Base-by-base conservation (phyloP, 768 basidiomycete genomes). In the Lactarius vividus region DNA sequence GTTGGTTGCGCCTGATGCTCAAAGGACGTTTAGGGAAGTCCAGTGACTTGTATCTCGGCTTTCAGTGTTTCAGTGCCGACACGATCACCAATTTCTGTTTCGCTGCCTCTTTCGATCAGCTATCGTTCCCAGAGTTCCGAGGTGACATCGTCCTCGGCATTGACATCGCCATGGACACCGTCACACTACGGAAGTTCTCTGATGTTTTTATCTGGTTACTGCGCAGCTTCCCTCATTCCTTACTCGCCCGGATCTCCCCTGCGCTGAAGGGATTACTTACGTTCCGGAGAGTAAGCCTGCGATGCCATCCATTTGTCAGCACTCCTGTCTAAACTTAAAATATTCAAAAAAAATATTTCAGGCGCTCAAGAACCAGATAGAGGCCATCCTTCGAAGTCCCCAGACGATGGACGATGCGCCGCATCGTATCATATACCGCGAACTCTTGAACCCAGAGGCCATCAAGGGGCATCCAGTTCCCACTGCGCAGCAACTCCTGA, bases 1-100 rank as follows among this genome's bases (percentile, higher is more conserved):
- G 11, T 42, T 20, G 20, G 13, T 29, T 18, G 15, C 9, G 6
- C 11, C 31, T 13, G 11, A 33, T 16, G 35, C 57, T 28, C 1
- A 28, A 7, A 11, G 35, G 7, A 11, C 18, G n/a, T 11, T 4
- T 26, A 33, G 63, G 64, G 56, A 67, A 57, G 35, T 74, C 79
- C 3, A 72, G 72, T 7, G 72, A 81, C 60, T 73, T 81, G 70
- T 77, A 76, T 71, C 70, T 77, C 39, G 81, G 79, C 5, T 82
- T 79, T 57, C 76, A 80, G 39, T 79, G 79, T 37, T 73, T 76
- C 16, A 76, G 80, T 11, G 70, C 81, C 66, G 82, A 82, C 66
- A 77, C 80, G 57, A 79, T 83, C 59, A 74, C 80, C 13, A 73
- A 76, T 7, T 80, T 81, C 67, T 78, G 77, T 68, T 82, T 82